phyloP scores from a whole-genome alignment of 2,329 filamentous ascomycete genomes.

The Rhynchosporium agropyri region DNA sequence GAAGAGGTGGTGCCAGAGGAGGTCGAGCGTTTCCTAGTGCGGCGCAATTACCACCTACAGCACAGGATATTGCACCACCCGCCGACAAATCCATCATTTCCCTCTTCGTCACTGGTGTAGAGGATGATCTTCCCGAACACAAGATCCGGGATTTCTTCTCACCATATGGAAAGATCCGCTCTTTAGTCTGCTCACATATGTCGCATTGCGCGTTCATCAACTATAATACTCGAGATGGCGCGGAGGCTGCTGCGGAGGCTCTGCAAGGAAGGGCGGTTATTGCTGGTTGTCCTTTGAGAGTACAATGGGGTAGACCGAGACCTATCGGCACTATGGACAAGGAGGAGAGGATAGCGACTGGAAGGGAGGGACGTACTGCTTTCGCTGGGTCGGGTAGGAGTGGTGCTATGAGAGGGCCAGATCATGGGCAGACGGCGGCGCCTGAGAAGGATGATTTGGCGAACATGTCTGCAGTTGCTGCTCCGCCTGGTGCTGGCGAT shows the following conservation, averaged over 20 bases:
- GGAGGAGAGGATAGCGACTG: constrained; percentile 79
- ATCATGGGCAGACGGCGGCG: constrained; percentile 36
- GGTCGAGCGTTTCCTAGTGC: constrained; percentile 66
- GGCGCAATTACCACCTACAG: constrained; percentile 75
- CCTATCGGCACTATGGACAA: constrained; percentile 89
- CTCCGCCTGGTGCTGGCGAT: constrained; percentile 78
- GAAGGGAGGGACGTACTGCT: constrained; percentile 71
- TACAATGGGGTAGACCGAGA: constrained; percentile 92
- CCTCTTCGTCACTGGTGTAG: constrained; percentile 90
- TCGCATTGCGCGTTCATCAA: constrained; percentile 98
- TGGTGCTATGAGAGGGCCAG: constrained; percentile 40
- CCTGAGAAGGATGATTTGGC: constrained; percentile 39
- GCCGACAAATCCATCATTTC: constrained; percentile 85
- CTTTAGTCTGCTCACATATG: constrained; percentile 92
- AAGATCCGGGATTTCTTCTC: constrained; percentile 90
- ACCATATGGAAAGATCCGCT: constrained; percentile 85
- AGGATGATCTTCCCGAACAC: constrained; percentile 93
- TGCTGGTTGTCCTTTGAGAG: constrained; percentile 83
- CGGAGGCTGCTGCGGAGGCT: constrained; percentile 81
- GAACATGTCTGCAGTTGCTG: constrained; percentile 57
- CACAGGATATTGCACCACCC: constrained; percentile 84
- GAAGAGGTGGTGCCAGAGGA: constrained; percentile 47
- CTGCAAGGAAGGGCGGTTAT: constrained; percentile 89
- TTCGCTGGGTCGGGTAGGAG: constrained; percentile 51
- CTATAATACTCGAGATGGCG: constrained; percentile 80